Conservation (phyloP, 306 rosid species). For the Corylus avellana region DNA sequence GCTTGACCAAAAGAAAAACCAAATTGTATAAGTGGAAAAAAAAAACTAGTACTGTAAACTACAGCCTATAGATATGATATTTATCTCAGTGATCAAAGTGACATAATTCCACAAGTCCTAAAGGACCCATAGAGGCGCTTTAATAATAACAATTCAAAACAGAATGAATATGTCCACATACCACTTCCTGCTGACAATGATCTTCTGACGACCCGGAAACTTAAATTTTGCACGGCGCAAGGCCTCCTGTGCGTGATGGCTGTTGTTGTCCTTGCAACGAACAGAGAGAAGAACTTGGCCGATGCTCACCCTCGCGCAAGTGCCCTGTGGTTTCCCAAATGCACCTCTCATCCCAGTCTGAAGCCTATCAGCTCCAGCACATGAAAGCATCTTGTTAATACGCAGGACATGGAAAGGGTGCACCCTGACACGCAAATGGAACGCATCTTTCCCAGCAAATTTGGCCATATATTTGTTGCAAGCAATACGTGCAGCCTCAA, state of each 20-base stretch:
- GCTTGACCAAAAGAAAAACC: background rate
- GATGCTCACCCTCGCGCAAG: constrained; percentile 75
- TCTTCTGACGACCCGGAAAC: constrained; percentile 91
- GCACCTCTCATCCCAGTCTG: constrained; percentile 97
- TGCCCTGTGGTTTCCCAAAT: constrained; percentile 69
- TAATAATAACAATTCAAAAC: background rate
- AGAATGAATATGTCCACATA: constrained; percentile 24
- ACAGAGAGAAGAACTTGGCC: constrained; percentile 89
- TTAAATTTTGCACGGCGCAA: constrained; percentile 86
- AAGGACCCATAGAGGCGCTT: background rate
- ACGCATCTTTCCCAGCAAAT: constrained; percentile 81
- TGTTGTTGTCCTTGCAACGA: constrained; percentile 76
- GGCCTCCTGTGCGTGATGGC: constrained; percentile 82
- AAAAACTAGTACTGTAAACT: no score
- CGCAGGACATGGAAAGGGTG: constrained; percentile 93
- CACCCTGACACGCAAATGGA: constrained; percentile 83
- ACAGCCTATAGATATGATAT: background rate
- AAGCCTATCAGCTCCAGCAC: constrained; percentile 75
- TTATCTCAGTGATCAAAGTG: background rate
- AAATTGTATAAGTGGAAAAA: background rate
- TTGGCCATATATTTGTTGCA: constrained; percentile 89
- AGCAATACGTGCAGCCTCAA: constrained; percentile 86
- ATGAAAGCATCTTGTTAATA: constrained; percentile 82
- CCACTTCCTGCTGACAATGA: constrained; percentile 83
- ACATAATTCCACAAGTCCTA: background rate